Percentiles rank a stretch among this genome's conserved stretches.
Conservation (phyloP, 2,329 filamentous ascomycete genomes). For the Lecanicillium sp. region DNA sequence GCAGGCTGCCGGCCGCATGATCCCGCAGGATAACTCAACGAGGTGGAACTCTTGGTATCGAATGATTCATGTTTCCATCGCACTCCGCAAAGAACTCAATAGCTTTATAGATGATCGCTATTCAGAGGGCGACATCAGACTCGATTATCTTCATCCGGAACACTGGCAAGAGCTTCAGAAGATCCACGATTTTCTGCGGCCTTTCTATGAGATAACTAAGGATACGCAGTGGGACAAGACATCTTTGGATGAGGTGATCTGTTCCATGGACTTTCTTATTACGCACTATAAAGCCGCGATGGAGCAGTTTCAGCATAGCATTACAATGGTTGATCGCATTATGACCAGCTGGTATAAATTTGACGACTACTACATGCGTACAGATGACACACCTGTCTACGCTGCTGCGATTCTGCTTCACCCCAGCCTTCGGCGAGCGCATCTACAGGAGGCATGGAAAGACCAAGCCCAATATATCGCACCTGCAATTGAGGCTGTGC, state of each 20-base stretch:
- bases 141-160: slow-evolving; percentile 2
- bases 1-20: slow-evolving; percentile 2
- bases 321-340: neutral
- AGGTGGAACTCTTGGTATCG: slow-evolving; percentile 6
- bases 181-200: slow-evolving; percentile 1
- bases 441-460: neutral
- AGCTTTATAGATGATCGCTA: slow-evolving; percentile 1
- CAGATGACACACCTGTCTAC: neutral
- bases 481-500: slow-evolving; percentile 1
- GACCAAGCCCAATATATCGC: neutral
- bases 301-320: neutral
- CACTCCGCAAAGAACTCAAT: neutral
- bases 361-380: neutral
- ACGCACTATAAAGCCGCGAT: neutral
- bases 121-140: slow-evolving; percentile 1
- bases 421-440: neutral
- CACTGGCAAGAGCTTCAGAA: slow-evolving; percentile 6
- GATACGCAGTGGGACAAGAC: slow-evolving; percentile 2
- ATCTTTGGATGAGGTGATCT: neutral
- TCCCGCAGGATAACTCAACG: slow-evolving; percentile 5
- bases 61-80: slow-evolving; percentile 6
- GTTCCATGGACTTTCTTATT: neutral
- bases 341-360: neutral
- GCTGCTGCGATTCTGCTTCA: slow-evolving; percentile 2
- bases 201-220: slow-evolving; percentile 4